Evolutionary conservation across 2,329 filamentous ascomycete genomes (phyloP).

Genomic region (Fusarium sp.): DNA sequence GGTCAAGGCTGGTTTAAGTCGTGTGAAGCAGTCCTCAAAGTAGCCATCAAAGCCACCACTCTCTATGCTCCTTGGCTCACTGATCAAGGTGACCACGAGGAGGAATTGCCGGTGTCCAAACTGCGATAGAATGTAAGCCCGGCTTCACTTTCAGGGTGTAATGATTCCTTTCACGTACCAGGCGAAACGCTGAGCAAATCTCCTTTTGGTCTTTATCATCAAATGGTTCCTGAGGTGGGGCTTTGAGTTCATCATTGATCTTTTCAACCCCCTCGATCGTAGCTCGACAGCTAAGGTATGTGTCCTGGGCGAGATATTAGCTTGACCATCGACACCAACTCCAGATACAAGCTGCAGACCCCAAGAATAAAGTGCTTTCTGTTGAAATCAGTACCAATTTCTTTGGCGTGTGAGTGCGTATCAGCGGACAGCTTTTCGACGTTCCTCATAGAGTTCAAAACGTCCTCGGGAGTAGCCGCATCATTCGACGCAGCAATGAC

Average conservation of each 20-base stretch:
- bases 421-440: slow-evolving; percentile 9
- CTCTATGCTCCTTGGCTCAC: slow-evolving; percentile 4
- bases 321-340: no score
- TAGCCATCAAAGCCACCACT: slow-evolving; percentile 16
- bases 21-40: slow-evolving; percentile 24
- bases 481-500: slow-evolving; percentile 1
- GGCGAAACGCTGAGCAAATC: slow-evolving; percentile 17
- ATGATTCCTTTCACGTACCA: slow-evolving; percentile 1
- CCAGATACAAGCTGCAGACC: background rate
- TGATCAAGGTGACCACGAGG: slow-evolving; percentile 8
- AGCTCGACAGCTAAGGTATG: slow-evolving; percentile 21
- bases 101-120: slow-evolving; percentile 20
- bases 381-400: slow-evolving; percentile 3
- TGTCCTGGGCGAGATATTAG: slow-evolving; percentile 1
- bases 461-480: background rate
- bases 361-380: slow-evolving; percentile 5
- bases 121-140: slow-evolving; percentile 4
- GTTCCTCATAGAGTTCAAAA: background rate
- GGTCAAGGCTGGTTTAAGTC: slow-evolving; percentile 4
- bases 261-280: slow-evolving; percentile 16
- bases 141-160: background rate
- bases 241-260: background rate
- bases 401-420: background rate
- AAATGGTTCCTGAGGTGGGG: slow-evolving; percentile 7
- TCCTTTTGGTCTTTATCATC: slow-evolving; percentile 8